Conservation (phyloP, 345 rosid genomes). For the Arabidopsis arenosa region DNA sequence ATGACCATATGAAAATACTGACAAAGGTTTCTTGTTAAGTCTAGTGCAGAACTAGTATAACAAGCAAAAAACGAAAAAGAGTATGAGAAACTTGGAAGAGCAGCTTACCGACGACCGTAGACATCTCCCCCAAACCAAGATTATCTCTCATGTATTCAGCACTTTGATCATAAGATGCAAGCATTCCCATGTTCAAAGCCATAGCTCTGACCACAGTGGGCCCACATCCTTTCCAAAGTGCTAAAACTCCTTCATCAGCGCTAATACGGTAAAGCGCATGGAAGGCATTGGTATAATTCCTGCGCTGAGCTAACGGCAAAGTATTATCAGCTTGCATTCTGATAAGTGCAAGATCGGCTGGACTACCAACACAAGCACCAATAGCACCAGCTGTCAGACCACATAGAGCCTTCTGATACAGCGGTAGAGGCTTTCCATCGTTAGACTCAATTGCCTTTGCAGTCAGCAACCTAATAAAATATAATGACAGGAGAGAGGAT, state of each 20-base stretch:
- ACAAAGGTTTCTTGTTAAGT: not conserved
- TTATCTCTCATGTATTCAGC: conserved; percentile 87
- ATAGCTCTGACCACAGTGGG: conserved; percentile 99
- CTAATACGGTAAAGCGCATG: conserved; percentile 85
- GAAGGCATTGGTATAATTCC: conserved; percentile 92
- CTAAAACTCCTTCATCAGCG: conserved; percentile 89
- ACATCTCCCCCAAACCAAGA: conserved; percentile 71
- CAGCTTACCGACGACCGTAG: conserved; percentile 66
- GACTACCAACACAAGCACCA: conserved; percentile 90
- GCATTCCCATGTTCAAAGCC: conserved; percentile 99
- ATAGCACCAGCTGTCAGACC: conserved; percentile 99
- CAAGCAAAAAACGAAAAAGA: not conserved
- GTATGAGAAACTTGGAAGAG: not conserved
- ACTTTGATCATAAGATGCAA: conserved; percentile 97
- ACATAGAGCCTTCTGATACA: conserved; percentile 95
- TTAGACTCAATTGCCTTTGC: conserved; percentile 86
- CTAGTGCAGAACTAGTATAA: not conserved
- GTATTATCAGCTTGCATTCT: conserved; percentile 99
- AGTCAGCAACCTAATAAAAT: conserved; percentile 74
- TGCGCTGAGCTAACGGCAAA: conserved; percentile 87
- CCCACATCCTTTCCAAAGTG: conserved; percentile 99
- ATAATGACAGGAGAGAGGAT: conserved; percentile 10
- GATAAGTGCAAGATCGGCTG: conserved; percentile 96
- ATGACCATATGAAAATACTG: not conserved
- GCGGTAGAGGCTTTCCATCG: conserved; percentile 95